phyloP scores from a whole-genome alignment of 2,329 filamentous ascomycete genomes.

The Elsinoe ampelina region DNA sequence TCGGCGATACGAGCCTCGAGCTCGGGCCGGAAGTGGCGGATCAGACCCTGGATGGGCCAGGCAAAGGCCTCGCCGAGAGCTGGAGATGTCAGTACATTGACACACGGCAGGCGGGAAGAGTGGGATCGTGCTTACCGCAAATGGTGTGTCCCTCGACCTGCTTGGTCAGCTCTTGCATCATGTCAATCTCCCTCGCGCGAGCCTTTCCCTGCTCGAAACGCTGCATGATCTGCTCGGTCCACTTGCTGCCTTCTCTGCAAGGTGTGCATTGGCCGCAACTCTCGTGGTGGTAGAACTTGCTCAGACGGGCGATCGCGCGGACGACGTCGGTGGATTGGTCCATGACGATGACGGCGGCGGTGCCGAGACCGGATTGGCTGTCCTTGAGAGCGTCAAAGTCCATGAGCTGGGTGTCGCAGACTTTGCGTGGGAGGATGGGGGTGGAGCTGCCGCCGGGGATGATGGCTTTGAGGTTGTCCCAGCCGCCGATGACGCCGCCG shows the following conservation, averaged over 20 bases:
- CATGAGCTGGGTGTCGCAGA: constrained; percentile 96
- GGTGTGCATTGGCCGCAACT: constrained; percentile 97
- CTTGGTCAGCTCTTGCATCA: constrained; percentile 98
- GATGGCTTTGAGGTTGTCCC: constrained; percentile 92
- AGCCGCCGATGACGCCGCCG: constrained; percentile 88
- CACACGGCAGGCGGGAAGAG: neutral
- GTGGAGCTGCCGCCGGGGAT: constrained; percentile 97
- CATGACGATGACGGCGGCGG: constrained; percentile 97
- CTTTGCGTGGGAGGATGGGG: constrained; percentile 77
- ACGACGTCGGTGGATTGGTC: constrained; percentile 97
- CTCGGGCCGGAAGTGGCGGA: constrained; percentile 95
- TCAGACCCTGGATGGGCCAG: constrained; percentile 96
- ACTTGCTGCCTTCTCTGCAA: constrained; percentile 98
- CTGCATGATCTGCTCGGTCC: constrained; percentile 98
- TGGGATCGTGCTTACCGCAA: constrained; percentile 49
- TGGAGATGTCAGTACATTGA: neutral
- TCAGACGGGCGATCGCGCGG: constrained; percentile 82
- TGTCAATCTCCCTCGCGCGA: constrained; percentile 88
- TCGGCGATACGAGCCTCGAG: constrained; percentile 83
- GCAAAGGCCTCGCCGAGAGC: constrained; percentile 92
- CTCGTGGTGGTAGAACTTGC: constrained; percentile 97
- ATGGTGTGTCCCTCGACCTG: constrained; percentile 99
- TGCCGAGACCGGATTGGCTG: constrained; percentile 91
- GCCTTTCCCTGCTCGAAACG: constrained; percentile 89
- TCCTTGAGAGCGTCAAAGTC: constrained; percentile 98